Evolutionary conservation across 2,329 filamentous ascomycete species (phyloP), one percentile per base, ranked within the genome.

Genomic region (Eurotiales sp.): DNA sequence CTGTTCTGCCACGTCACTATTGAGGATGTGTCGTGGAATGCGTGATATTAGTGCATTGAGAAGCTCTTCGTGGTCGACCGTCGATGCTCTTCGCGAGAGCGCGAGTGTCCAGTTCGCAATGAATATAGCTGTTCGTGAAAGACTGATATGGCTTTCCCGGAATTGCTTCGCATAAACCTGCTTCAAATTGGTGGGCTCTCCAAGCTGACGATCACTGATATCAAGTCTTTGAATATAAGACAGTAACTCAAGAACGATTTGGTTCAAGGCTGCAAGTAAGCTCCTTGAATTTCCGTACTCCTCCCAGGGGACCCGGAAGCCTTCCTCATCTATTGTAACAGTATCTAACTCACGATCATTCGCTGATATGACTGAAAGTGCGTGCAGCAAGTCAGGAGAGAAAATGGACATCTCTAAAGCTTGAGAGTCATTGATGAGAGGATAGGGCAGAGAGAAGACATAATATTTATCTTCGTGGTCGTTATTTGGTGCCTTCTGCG

Each of bases 361-460:
- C 10, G 67, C 70, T 8, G 66, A 64, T 55, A 74, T 62, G 14
- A 74, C 57, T 4, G 69, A 68, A 27, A 74, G 61, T 4, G 69
- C 70, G 53, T 72, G 67, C 50, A 75, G 65, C 21, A 76, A 58
- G 36, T 70, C 69, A 4, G 66, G 67, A 1, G 72, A 75, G 54
- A 76, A 73, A 17, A 75, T 61, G 0, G 69, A 66, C 44, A 65
- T 61, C 51, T 76, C 72, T 60, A 73, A 63, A 2, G 60, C 55
- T 5, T 53, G 58, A 59, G 12, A 66, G 52, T 0, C 62, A 6
- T 59, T 63, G 11, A 70, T 58, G 11, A 72, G 61, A n/a, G 72
- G 72, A 56, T 74, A 73, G 45, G 64, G 68, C n/a, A 72, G 56
- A 50, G 71, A 73, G 57, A 74, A 74, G 14, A 75, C 68, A 51